Percentiles rank a stretch among this genome's conserved stretches.
phyloP scores from a whole-genome alignment of 2,329 filamentous ascomycete species.

The Trichoderma sp. region DNA sequence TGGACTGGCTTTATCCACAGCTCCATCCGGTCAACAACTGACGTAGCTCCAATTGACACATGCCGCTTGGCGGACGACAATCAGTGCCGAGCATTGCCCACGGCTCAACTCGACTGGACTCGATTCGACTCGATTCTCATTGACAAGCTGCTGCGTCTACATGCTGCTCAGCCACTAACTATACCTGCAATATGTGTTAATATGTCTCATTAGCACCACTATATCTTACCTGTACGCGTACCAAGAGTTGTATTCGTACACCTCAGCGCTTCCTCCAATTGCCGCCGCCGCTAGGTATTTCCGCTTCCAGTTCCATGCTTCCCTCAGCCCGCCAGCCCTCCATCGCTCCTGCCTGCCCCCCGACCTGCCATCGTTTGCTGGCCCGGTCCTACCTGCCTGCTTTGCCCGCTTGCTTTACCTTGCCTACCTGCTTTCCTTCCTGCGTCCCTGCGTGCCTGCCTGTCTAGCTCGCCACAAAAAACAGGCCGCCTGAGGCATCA shows the following conservation, averaged over 20 bases:
- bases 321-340: background rate
- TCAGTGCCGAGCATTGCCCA: background rate
- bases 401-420: background rate
- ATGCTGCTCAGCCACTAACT: background rate
- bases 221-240: background rate
- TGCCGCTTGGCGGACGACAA: background rate
- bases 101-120: background rate
- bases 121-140: background rate
- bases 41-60: constrained; percentile 11
- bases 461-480: background rate
- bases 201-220: too few species aligned
- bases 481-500: constrained; percentile 1
- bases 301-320: background rate
- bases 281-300: background rate
- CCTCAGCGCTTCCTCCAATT: background rate
- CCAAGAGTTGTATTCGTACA: background rate
- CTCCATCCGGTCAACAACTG: background rate
- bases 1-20: background rate
- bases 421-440: background rate
- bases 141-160: background rate
- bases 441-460: background rate
- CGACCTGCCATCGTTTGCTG: background rate
- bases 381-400: background rate
- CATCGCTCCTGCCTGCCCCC: background rate
- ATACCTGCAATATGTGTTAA: background rate